Conservation (phyloP, 257 asterid genomes). For the Cinchona pubescens region DNA sequence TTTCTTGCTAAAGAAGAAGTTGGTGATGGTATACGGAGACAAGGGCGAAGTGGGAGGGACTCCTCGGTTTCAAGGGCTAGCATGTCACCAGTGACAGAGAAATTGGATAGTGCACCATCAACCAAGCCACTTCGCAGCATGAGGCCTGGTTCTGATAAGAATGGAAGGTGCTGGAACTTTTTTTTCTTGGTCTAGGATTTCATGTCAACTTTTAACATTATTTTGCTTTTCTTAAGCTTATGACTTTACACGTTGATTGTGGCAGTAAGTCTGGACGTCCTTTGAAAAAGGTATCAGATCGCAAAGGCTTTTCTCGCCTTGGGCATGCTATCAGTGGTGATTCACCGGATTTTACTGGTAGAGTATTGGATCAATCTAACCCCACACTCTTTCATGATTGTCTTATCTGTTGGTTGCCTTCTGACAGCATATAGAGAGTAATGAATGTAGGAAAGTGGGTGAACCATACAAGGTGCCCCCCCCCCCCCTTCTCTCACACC, state of each 20-base stretch:
- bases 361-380: not conserved
- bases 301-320: slow-evolving; percentile 84
- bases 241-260: slow-evolving; percentile 22
- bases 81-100: slow-evolving; percentile 73
- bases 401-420: not conserved
- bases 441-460: not conserved
- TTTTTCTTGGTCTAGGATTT: slow-evolving; percentile 20
- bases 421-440: not conserved
- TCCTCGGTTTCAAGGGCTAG: slow-evolving; percentile 78
- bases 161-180: slow-evolving; percentile 60
- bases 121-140: slow-evolving; percentile 68
- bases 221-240: slow-evolving; percentile 22
- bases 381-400: not conserved
- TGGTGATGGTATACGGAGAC: slow-evolving; percentile 85
- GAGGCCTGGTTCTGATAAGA: slow-evolving; percentile 66
- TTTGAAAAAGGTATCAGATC: slow-evolving; percentile 76
- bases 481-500: not conserved
- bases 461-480: too few relatives aligned
- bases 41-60: slow-evolving; percentile 84
- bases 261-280: slow-evolving; percentile 94
- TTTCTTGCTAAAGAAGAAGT: slow-evolving; percentile 61
- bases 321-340: slow-evolving; percentile 67
- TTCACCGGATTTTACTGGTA: slow-evolving; percentile 91
- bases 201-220: slow-evolving; percentile 12
- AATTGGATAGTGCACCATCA: slow-evolving; percentile 54